Evolutionary conservation across 2,329 filamentous ascomycete species (phyloP).

Genomic region (Xylaria sp.): DNA sequence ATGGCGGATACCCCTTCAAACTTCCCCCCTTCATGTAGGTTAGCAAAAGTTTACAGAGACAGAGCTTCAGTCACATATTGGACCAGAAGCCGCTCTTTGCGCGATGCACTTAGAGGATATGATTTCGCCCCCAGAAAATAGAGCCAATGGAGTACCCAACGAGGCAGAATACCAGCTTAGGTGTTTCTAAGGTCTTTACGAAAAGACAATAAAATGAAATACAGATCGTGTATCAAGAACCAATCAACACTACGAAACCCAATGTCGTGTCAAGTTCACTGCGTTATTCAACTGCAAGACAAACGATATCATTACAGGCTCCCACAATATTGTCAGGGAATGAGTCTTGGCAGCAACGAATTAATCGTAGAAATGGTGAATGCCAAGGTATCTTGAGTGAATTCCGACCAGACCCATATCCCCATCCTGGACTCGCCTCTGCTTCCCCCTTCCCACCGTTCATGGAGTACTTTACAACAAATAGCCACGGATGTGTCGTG

Average conservation of each 20-base stretch:
- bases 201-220: constrained; percentile 19
- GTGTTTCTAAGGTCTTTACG: constrained; percentile 7
- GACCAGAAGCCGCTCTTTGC: background rate
- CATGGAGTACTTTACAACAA: background rate
- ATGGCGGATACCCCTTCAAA: constrained; percentile 92
- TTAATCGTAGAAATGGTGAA: constrained; percentile 2
- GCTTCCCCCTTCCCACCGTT: background rate
- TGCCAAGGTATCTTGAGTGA: background rate
- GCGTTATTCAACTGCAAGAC: constrained; percentile 2
- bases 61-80: background rate
- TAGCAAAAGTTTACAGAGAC: background rate
- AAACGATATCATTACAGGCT: background rate
- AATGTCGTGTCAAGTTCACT: constrained; percentile 2
- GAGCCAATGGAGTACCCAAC: constrained; percentile 27
- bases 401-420: background rate
- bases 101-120: constrained; percentile 26
- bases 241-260: background rate
- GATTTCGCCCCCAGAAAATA: constrained; percentile 6
- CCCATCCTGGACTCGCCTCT: background rate
- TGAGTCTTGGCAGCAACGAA: background rate
- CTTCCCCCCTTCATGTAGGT: constrained; percentile 83
- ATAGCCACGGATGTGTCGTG: background rate
- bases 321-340: background rate
- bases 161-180: background rate
- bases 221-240: constrained; percentile 12